Evolutionary conservation across 768 basidiomycete species (phyloP), one percentile per base, ranked within the genome.

Genomic region (Ramaria sp.): DNA sequence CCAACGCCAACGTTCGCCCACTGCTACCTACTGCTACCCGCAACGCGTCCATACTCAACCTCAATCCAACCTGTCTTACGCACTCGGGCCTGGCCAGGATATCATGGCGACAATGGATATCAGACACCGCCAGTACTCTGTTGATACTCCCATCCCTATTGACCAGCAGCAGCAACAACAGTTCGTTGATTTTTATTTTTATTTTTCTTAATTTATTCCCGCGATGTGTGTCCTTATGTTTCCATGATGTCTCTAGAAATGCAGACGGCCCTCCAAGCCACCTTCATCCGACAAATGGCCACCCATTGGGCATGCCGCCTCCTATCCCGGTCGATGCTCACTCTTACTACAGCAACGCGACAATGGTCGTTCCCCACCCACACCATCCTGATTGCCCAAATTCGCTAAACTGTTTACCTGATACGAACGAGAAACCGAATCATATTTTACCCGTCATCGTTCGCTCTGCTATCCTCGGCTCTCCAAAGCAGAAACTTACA

Each of bases 401-500:
- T 67, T 82, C 82, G 51, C 75, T 91, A 20, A 78, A 77, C 38
- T 90, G 88, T 69, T 76, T 90, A 45, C 86, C 86, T 38, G 84
- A 91, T 66, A 88, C 88, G 34, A 78, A 82, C 59, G 86, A 81
- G 45, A 74, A 86, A 60, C 88, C 88, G 53, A 87, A 89, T 62
- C 88, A 91, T 63, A 90, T 88, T 11, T 79, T 91, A 45, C 88
- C 88, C 22, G 83, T 90, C 58, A 91, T 91, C 67, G 75, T 91
- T 51, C 83, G 88, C 31, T 91, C 88, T 63, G 85, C 88, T 27
- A 91, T 91, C 63, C 72, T 91, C 48, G 88, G 88, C 41, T 86
- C 84, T 65, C 75, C 82, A 10, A 79, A 80, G 60, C 81, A 83
- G 64, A 80, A 87, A 22, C 73, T 91, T 30, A 91, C 88, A 12